Percentiles rank a stretch among this genome's conserved stretches.
Evolutionary conservation across 495 filamentous ascomycete genomes (phyloP).

Genomic region (Amphirosellinia nigrospora): DNA sequence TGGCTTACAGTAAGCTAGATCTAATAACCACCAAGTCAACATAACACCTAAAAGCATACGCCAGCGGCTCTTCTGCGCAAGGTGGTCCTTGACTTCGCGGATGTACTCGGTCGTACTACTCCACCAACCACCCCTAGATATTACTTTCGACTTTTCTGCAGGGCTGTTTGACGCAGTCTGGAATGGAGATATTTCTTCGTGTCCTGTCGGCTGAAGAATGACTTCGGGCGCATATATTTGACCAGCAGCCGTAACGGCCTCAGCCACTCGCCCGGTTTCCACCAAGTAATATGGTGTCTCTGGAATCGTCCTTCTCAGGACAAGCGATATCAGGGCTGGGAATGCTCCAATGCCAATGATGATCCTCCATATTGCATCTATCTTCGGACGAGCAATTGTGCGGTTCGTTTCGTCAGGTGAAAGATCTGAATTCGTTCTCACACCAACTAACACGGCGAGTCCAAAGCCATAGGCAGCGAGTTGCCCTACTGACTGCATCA

Average conservation of each 20-base stretch:
- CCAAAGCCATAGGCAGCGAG: slow-evolving; percentile 56
- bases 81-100: slow-evolving; percentile 41
- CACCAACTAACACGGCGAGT: slow-evolving; percentile 56
- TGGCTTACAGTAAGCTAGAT: slow-evolving; percentile 61
- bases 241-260: slow-evolving; percentile 36
- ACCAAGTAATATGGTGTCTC: slow-evolving; percentile 61
- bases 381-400: slow-evolving; percentile 36
- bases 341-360: slow-evolving; percentile 66
- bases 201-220: slow-evolving; percentile 25
- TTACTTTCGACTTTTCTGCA: slow-evolving; percentile 30
- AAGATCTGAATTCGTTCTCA: slow-evolving; percentile 50
- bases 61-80: slow-evolving; percentile 49
- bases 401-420: slow-evolving; percentile 56
- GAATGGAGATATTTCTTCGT: neutral
- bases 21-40: slow-evolving; percentile 66
- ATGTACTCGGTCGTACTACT: slow-evolving; percentile 26
- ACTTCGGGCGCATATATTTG: slow-evolving; percentile 41
- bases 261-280: slow-evolving; percentile 28
- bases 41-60: slow-evolving; percentile 61
- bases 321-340: slow-evolving; percentile 63
- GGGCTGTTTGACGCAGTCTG: slow-evolving; percentile 25
- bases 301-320: slow-evolving; percentile 65
- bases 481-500: slow-evolving; percentile 71
- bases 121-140: slow-evolving; percentile 6
- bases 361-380: slow-evolving; percentile 63